phyloP scores from a whole-genome alignment of 306 rosid species.

The Cucurbita ficifolia region DNA sequence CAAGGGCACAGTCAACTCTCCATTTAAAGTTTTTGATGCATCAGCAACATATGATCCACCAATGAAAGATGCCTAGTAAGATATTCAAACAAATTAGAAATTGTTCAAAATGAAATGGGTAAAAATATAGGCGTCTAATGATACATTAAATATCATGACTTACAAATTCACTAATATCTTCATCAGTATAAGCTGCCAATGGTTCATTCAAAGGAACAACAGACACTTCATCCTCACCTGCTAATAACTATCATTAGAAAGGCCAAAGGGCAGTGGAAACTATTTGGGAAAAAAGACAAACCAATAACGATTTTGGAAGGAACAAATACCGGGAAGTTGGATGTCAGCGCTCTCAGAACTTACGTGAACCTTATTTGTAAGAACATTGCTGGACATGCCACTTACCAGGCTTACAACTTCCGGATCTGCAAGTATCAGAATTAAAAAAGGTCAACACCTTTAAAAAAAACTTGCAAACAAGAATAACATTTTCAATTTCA shows the following conservation, averaged over 20 bases:
- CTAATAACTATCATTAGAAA: constrained; percentile 2
- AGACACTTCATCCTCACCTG: constrained; percentile 61
- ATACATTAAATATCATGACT: constrained; percentile 22
- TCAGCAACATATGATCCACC: constrained; percentile 66
- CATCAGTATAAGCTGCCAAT: constrained; percentile 30
- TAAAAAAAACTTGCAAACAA: background rate
- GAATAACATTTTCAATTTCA: background rate
- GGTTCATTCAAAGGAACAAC: constrained; percentile 62
- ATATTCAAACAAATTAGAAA: background rate
- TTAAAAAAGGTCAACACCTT: background rate
- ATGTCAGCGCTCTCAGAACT: constrained; percentile 46
- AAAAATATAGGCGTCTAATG: background rate
- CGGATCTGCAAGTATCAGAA: constrained; percentile 35
- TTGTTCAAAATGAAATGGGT: background rate
- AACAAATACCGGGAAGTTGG: constrained; percentile 52
- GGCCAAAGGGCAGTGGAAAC: background rate
- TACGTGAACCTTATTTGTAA: constrained; percentile 18
- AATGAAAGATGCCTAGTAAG: constrained; percentile 59
- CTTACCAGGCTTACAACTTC: constrained; percentile 25
- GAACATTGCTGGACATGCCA: constrained; percentile 30
- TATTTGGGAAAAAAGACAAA: background rate
- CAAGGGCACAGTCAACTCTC: constrained; percentile 59
- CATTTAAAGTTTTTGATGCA: constrained; percentile 39
- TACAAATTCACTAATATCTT: constrained; percentile 56
- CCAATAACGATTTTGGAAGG: background rate